Conservation (phyloP, 2,329 filamentous ascomycete species). For the Lecanosticta acicola region DNA sequence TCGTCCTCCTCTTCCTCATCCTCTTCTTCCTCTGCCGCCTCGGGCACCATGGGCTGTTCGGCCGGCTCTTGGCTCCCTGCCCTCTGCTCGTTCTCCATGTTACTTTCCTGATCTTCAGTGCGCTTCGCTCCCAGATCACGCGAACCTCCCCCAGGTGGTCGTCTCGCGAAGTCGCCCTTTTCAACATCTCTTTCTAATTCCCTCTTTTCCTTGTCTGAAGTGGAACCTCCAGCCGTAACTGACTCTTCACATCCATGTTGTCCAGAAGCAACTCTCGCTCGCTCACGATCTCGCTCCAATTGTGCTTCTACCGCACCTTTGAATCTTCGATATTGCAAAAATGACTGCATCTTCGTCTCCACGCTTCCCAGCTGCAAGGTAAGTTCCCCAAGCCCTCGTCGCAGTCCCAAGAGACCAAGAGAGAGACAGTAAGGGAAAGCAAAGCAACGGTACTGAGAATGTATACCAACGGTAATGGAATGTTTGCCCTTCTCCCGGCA, state of each 20-base stretch:
- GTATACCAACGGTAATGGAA: no score
- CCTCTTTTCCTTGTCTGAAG: constrained; percentile 19
- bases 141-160: not conserved
- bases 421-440: not conserved
- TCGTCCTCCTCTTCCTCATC: constrained; percentile 24
- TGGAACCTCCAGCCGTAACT: no score
- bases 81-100: constrained; percentile 8
- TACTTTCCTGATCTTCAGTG: constrained; percentile 5
- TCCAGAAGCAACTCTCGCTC: constrained; percentile 7
- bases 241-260: constrained; percentile 1
- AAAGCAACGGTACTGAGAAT: no score
- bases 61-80: constrained; percentile 7
- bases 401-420: no score
- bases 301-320: constrained; percentile 21
- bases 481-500: no score
- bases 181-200: constrained; percentile 20
- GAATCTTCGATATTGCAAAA: constrained; percentile 26
- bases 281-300: constrained; percentile 21
- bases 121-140: constrained; percentile 1
- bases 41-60: constrained; percentile 14
- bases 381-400: no score
- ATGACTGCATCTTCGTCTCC: constrained; percentile 16
- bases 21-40: constrained; percentile 19
- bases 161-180: constrained; percentile 7
- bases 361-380: not conserved